Conservation (phyloP, 371 early-diverging fungal genomes). For the Mortierella sp. region DNA sequence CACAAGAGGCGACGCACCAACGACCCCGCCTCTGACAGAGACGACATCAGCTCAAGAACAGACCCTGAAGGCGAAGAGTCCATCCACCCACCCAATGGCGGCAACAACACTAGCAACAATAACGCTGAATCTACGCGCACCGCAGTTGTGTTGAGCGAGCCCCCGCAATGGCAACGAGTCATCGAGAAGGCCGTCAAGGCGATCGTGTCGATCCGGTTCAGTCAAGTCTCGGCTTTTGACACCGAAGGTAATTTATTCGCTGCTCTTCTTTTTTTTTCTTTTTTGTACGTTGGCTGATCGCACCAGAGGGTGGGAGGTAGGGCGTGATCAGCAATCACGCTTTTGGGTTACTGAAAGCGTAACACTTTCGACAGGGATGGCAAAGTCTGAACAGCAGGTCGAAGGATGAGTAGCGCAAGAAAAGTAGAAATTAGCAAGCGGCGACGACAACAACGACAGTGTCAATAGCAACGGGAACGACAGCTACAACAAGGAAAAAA, state of each 20-base stretch:
- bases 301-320: not conserved
- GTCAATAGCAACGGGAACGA: not conserved
- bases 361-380: not conserved
- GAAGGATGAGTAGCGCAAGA: not conserved
- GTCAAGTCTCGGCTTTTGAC: conserved; percentile 83
- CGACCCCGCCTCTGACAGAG: conserved; percentile 59
- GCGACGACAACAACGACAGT: not conserved
- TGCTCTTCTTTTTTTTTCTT: not conserved
- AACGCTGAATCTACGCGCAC: conserved; percentile 30
- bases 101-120: conserved; percentile 3
- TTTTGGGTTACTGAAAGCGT: not conserved
- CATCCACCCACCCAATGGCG: conserved; percentile 19
- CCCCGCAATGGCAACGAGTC: conserved; percentile 73
- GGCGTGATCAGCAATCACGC: not conserved
- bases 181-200: conserved; percentile 80
- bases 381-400: not conserved
- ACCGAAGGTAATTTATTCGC: conserved; percentile 71
- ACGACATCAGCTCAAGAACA: conserved; percentile 34
- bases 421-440: not conserved
- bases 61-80: conserved; percentile 43
- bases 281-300: not conserved
- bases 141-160: conserved; percentile 44
- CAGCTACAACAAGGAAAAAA: not conserved
- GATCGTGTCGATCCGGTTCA: conserved; percentile 83
- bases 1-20: conserved; percentile 61